Percentiles rank a stretch among this genome's conserved stretches.
Conservation (phyloP, 2,329 filamentous ascomycete species). For the Xylaria sp. region DNA sequence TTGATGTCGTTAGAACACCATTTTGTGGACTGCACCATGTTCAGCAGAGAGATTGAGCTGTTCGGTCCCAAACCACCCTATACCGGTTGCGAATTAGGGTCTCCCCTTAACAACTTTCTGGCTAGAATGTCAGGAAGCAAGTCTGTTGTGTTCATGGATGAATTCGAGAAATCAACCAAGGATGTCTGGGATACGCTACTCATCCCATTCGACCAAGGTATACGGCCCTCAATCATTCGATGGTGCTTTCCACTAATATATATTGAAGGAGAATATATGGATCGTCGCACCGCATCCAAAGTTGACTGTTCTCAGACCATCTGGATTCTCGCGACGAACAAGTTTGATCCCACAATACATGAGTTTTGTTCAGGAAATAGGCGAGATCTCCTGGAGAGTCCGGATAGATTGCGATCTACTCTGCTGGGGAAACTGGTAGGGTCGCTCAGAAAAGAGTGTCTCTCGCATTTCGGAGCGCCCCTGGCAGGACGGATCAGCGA, state of each 20-base stretch:
- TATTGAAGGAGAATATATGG: conserved; percentile 43
- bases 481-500: not conserved
- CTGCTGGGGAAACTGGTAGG: not conserved
- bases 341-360: conserved; percentile 47
- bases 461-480: not conserved
- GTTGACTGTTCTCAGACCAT: conserved; percentile 53
- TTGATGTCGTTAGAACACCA: conserved; percentile 47
- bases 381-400: not conserved
- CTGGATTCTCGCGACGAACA: conserved; percentile 56
- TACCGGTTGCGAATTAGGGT: conserved; percentile 43
- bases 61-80: conserved; percentile 50
- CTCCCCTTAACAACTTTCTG: conserved; percentile 55
- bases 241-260: not conserved
- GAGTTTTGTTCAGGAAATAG: conserved; percentile 42
- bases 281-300: conserved; percentile 43
- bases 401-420: not conserved
- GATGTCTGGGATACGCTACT: conserved; percentile 51
- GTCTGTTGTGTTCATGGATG: conserved; percentile 56
- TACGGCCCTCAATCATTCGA: not conserved
- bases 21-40: conserved; percentile 48
- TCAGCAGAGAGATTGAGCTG: conserved; percentile 46
- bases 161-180: conserved; percentile 54
- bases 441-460: not conserved
- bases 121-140: conserved; percentile 42
- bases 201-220: conserved; percentile 51